Conservation (phyloP, 1,139 yeast species). For the Candida sp. region DNA sequence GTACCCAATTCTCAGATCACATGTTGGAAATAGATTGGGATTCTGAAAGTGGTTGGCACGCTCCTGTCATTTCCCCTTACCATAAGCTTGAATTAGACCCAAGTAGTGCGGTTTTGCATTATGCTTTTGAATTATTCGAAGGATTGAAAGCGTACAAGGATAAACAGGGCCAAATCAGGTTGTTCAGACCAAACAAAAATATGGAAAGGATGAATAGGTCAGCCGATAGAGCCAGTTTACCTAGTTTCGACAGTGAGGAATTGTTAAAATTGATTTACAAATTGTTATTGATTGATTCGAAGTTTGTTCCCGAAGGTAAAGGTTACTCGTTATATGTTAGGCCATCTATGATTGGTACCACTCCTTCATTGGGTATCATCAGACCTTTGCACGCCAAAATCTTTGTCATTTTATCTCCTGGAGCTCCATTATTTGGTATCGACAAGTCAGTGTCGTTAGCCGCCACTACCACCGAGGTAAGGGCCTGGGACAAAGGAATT, state of each 20-base stretch:
- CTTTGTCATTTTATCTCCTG: slow-evolving; percentile 89
- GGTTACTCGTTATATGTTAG: slow-evolving; percentile 93
- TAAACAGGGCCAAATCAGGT: slow-evolving; percentile 60
- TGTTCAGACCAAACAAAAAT: slow-evolving; percentile 90
- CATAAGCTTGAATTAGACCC: slow-evolving; percentile 78
- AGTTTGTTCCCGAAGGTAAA: slow-evolving; percentile 75
- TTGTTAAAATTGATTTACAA: slow-evolving; percentile 71
- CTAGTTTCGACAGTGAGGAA: slow-evolving; percentile 77
- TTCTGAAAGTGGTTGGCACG: slow-evolving; percentile 73
- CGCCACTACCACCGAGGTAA: slow-evolving; percentile 92
- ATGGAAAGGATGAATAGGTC: slow-evolving; percentile 89
- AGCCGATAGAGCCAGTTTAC: slow-evolving; percentile 84
- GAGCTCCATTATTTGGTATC: slow-evolving; percentile 86
- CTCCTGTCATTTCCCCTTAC: slow-evolving; percentile 84
- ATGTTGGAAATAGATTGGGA: slow-evolving; percentile 90
- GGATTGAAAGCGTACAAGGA: slow-evolving; percentile 95
- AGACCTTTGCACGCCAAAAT: slow-evolving; percentile 78
- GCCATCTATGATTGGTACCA: slow-evolving; percentile 93
- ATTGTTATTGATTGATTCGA: slow-evolving; percentile 68
- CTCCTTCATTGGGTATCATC: slow-evolving; percentile 79
- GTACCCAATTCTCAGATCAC: slow-evolving; percentile 85
- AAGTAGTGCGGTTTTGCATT: slow-evolving; percentile 85
- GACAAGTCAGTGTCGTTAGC: slow-evolving; percentile 94
- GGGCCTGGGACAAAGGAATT: slow-evolving; percentile 99
- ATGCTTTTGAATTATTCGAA: slow-evolving; percentile 93